Base-by-base conservation (phyloP, 1,139 yeast species). In the Yamadazyma buinensis region DNA sequence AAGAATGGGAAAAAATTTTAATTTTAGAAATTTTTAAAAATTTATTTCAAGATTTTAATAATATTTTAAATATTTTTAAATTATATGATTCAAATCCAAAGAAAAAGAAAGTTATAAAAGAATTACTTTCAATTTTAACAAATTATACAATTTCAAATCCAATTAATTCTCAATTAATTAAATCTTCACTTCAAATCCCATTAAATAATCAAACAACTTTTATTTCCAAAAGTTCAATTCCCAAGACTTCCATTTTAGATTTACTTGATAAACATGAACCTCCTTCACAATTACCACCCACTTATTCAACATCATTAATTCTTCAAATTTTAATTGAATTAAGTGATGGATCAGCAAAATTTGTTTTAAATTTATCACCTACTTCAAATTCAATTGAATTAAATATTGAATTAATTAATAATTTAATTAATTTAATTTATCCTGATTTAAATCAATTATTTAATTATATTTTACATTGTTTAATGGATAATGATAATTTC, bases 191-290 rank as follows among this genome's bases (percentile, higher is more conserved):
- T 4, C 10, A n/a, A 9, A n/a, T n/a, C n/a, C n/a, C n/a, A n/a
- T n/a, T n/a, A n/a, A n/a, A n/a, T n/a, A n/a, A n/a, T n/a, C n/a
- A n/a, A n/a, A n/a, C n/a, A n/a, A n/a, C n/a, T n/a, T n/a, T n/a
- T n/a, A 8, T 30, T 18, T 30, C 33, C n/a, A 30, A 52, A 9
- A 40, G 41, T 18, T 61, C 72, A 1, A 41, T 49, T 1, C 61
- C 77, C 35, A 76, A 80, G 44, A 64, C 79, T 0, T 66, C 80
- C 6, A 72, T 80, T 37, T 64, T 88, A 29, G 96, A 88, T 39
- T 74, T 81, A 38, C 64, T 90, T 22, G 97, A 90, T 48, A 88
- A 87, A 48, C 48, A 64, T 0, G 94, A 84, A 23, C 80, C 95
- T 0, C 74, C 74, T 3, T 51, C 59, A 1, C 65, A 79, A 3